A percentile compares a stretch with the other conserved stretches of the same genome.
Conservation (phyloP, 305 asterid species). For the Withania somnifera region DNA sequence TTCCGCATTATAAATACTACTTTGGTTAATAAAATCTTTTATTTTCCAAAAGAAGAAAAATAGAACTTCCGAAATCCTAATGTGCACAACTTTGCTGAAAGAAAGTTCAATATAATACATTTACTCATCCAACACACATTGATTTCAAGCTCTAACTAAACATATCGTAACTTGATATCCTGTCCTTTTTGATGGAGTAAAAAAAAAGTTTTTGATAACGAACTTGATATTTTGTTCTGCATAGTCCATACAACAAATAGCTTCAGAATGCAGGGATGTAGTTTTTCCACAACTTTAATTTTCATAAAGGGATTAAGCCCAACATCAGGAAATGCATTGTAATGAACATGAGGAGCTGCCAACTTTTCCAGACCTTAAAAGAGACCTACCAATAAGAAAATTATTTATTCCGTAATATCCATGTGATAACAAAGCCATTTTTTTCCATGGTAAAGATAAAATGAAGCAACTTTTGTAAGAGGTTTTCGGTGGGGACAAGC, state of each 20-base stretch:
- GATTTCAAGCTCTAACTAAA: neutral
- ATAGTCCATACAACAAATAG: neutral
- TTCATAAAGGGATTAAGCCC: neutral
- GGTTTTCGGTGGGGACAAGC: neutral
- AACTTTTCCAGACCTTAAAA: neutral
- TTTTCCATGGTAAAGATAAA: neutral
- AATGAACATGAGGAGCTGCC: neutral
- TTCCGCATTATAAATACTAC: neutral
- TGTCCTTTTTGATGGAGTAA: neutral
- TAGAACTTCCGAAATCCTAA: neutral
- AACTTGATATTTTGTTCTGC: neutral
- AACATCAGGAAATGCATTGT: neutral
- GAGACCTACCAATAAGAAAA: neutral
- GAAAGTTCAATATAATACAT: neutral
- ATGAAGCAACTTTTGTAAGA: neutral
- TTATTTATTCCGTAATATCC: neutral
- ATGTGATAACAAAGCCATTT: neutral
- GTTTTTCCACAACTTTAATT: neutral
- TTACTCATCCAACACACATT: neutral
- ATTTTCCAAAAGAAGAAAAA: no score
- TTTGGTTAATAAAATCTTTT: neutral
- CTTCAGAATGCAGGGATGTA: neutral
- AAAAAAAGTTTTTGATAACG: no score
- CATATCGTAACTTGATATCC: neutral
- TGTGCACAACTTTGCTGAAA: neutral